These are phyloP conservation scores for Miscanthus lutarioriparius DNA, from an alignment of 176 grass and related monocot species.

Conservation along the genomic window DNA sequence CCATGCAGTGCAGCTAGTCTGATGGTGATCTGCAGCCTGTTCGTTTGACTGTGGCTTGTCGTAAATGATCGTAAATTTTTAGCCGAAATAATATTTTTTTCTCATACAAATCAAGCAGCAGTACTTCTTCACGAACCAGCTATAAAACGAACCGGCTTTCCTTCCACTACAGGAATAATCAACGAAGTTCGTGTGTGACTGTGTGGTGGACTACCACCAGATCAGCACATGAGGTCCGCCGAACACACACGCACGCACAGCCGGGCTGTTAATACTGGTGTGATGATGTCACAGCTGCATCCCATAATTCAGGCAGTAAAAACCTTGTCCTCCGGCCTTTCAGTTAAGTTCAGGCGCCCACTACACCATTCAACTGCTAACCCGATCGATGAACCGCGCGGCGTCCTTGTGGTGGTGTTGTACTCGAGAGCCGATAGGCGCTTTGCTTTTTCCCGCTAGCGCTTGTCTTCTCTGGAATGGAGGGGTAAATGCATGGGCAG, in stretches of 20 bases:
- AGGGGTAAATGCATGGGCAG: conserved; percentile 36
- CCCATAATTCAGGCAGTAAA: conserved; percentile 17
- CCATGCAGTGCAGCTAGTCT: not conserved
- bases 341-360: not conserved
- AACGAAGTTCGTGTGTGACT: not conserved
- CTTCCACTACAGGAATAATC: not conserved
- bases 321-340: not conserved
- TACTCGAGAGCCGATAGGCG: not conserved
- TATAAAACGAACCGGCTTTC: too few relatives aligned
- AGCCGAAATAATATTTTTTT: too few relatives aligned
- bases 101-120: too few relatives aligned
- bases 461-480: conserved; percentile 20
- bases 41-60: too few relatives aligned
- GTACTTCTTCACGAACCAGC: too few relatives aligned
- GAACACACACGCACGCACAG: not conserved
- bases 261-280: not conserved
- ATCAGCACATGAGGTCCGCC: not conserved
- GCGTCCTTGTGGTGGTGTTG: not conserved
- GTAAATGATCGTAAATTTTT: too few relatives aligned
- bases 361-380: not conserved
- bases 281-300: not conserved
- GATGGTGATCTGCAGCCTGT: not conserved
- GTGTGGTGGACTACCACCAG: not conserved
- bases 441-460: conserved; percentile 1
- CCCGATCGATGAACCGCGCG: not conserved